Percentiles rank a stretch among this genome's conserved stretches.
These are phyloP conservation scores for Chlamydomonas sphaeroides DNA, from an alignment of 139 green algal species.

Conservation along the genomic window DNA sequence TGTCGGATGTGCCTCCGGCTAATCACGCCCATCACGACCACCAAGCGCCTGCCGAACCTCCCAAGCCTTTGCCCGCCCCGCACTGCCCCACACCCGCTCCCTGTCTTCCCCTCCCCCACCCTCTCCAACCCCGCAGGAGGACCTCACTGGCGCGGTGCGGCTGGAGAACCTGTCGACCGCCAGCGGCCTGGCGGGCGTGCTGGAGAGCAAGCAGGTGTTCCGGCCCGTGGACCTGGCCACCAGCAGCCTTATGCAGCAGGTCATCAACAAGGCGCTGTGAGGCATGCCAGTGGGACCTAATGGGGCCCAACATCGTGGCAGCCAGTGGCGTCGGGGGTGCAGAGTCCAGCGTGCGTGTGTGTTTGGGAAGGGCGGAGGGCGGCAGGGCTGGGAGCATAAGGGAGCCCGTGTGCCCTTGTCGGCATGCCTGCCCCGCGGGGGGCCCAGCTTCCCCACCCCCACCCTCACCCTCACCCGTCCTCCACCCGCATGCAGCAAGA, in stretches of 20 bases:
- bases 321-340: no score
- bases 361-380: background rate
- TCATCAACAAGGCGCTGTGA: constrained; percentile 50
- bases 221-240: constrained; percentile 21
- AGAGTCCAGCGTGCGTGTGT: no score
- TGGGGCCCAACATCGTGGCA: no score
- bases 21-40: no score
- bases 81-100: no score
- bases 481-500: constrained; percentile 42
- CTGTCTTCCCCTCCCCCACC: background rate
- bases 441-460: background rate
- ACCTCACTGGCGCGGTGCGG: constrained; percentile 4
- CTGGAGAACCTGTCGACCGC: constrained; percentile 44
- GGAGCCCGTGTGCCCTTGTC: background rate
- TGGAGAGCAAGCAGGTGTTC: constrained; percentile 51
- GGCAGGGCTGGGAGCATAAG: background rate
- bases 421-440: background rate
- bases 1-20: no score
- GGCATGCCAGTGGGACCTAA: no score
- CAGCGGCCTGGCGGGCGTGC: background rate
- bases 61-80: no score
- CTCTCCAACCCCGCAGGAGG: constrained; percentile 13
- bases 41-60: no score
- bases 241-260: constrained; percentile 12
- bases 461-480: no score